Base-by-base conservation (phyloP, 2,329 filamentous ascomycete species). In the Colletotrichum salicis region DNA sequence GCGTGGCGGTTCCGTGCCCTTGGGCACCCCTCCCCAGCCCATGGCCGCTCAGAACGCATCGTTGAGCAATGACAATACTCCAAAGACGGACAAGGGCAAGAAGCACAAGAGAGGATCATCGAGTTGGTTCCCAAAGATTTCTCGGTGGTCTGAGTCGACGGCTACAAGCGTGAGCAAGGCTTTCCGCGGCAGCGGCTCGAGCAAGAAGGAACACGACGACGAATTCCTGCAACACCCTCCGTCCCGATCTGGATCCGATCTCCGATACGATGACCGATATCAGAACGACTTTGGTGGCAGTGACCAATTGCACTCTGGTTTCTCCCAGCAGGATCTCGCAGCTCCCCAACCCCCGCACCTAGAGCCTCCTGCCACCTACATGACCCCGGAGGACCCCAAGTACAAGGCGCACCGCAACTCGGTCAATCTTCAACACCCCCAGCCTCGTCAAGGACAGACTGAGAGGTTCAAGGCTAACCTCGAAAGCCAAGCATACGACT, bases 91-190 rank as follows among this genome's bases (percentile, higher is more conserved):
- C 6, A 94, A 93, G 82, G 89, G 90, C 73, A 94, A 93, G 81
- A 98, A 97, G 84, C 93, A 97, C 84, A 97, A 97, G 80, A 93
- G 89, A 78, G 91, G 91, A 70, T 96, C 94, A 0, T 94, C 93
- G 0, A 86, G 89, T 63, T 91, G 90, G 86, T 93, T 97, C 73
- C 95, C 95, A 29, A 98, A 97, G 84, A 95, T 97, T 74, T 98
- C 96, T 6, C 90, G 96, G 55, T 99, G 96, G 96, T 98, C 96
- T 0, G 96, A 97, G 83, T 98, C 96, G 2, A 99, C 96, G 0
- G 90, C 95, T 4, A 97, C 95, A 0, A 97, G 94, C 72, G 91
- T 95, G 55, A 92, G 94, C 56, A 92, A 93, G 76, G 93, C 92
- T 52, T 93, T 95, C 80, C 90, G 92, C 52, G 90, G 89, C 77